Evolutionary conservation across 2,329 filamentous ascomycete genomes (phyloP).

Genomic region (Zasmidium citrigriseum): DNA sequence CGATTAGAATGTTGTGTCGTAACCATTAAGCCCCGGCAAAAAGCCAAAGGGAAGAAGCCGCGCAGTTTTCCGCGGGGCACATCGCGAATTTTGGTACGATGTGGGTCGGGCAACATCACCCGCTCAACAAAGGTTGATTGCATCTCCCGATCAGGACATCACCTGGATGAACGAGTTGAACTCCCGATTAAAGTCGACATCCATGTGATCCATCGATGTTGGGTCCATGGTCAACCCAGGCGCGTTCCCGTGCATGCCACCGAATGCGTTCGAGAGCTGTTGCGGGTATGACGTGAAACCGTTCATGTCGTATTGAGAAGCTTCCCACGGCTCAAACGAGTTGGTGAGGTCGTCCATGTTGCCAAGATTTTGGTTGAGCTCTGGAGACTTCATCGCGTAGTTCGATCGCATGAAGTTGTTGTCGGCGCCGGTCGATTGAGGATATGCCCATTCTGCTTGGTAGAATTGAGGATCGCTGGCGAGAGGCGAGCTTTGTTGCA

Average conservation of each 20-base stretch:
- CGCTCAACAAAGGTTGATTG: neutral
- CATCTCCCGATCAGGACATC: slow-evolving; percentile 13
- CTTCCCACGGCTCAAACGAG: slow-evolving; percentile 14
- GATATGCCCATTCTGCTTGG: slow-evolving; percentile 31
- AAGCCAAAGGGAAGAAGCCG: neutral
- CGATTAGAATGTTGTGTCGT: neutral
- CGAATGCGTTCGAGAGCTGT: slow-evolving; percentile 12
- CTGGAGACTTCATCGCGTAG: slow-evolving; percentile 22
- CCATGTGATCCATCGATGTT: slow-evolving; percentile 22
- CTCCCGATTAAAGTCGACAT: slow-evolving; percentile 34
- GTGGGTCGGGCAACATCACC: neutral
- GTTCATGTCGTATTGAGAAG: slow-evolving; percentile 14
- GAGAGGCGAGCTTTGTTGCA: slow-evolving; percentile 26
- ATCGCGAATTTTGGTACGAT: neutral
- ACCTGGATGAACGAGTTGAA: slow-evolving; percentile 33
- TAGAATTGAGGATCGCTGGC: slow-evolving; percentile 32
- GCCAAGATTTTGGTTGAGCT: slow-evolving; percentile 11
- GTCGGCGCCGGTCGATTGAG: slow-evolving; percentile 19
- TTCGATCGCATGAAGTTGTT: slow-evolving; percentile 24
- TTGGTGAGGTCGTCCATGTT: slow-evolving; percentile 6
- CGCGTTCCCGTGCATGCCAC: slow-evolving; percentile 8
- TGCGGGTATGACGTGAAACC: slow-evolving; percentile 14
- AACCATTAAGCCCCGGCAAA: neutral
- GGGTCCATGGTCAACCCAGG: slow-evolving; percentile 7
- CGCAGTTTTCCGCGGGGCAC: neutral